A percentile compares a stretch with the other conserved stretches of the same genome.
Conservation (phyloP, 805 yeast species). For the Candida adriatica region DNA sequence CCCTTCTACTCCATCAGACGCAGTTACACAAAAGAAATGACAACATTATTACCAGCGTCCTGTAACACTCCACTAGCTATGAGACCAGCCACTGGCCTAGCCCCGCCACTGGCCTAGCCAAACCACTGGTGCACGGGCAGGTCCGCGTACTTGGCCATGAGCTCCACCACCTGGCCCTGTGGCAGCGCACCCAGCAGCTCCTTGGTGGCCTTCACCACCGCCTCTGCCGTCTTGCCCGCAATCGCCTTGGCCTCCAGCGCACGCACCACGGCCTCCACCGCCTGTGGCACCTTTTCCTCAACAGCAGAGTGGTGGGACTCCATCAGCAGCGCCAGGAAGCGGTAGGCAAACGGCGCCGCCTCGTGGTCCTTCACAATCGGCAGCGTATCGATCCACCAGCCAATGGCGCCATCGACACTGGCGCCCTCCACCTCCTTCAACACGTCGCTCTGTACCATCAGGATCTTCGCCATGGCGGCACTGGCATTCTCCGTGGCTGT, state of each 20-base stretch:
- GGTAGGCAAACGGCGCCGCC: conserved; percentile 81
- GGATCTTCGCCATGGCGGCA: conserved; percentile 77
- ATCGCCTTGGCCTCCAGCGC: conserved; percentile 66
- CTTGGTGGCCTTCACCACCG: conserved; percentile 56
- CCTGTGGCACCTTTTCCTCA: conserved; percentile 44
- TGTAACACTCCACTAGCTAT: no score
- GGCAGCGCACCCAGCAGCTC: conserved; percentile 58
- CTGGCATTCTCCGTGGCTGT: conserved; percentile 84
- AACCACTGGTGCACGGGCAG: no score
- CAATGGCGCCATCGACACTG: conserved; percentile 53
- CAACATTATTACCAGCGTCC: no score
- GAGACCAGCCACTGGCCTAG: no score
- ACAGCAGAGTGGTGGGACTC: conserved; percentile 59
- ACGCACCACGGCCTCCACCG: conserved; percentile 64
- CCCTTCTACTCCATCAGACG: no score
- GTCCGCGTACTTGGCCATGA: conserved; percentile 58
- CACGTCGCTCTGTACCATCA: conserved; percentile 52
- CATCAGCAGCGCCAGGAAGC: conserved; percentile 66
- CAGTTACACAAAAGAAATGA: no score
- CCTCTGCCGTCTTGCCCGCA: conserved; percentile 64
- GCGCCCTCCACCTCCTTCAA: no score
- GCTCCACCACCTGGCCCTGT: conserved; percentile 56
- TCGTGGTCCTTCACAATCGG: conserved; percentile 82
- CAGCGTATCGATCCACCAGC: conserved; percentile 73
- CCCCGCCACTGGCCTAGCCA: no score